Percentiles rank a stretch among this genome's conserved stretches.
These are phyloP conservation scores for Trametes cingulata DNA, from an alignment of 768 basidiomycete genomes.

Conservation along the genomic window DNA sequence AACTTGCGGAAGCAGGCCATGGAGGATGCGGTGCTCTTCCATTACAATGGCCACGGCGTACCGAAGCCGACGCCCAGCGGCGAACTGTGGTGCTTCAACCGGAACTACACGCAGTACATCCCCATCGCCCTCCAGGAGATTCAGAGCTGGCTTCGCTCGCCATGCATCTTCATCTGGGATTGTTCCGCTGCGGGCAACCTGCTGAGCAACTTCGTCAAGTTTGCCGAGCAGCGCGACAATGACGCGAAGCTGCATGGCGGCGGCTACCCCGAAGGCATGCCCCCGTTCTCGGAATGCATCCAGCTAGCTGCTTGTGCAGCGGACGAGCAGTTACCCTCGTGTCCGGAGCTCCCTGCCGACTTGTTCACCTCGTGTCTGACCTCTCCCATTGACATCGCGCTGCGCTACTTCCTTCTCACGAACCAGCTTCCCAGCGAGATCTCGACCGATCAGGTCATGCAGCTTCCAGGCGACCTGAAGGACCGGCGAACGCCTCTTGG, in stretches of 20 bases:
- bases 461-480: slow-evolving; percentile 95
- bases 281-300: slow-evolving; percentile 82
- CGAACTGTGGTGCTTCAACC: slow-evolving; percentile 98
- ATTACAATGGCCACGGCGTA: slow-evolving; percentile 99
- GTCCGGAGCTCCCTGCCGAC: slow-evolving; percentile 96
- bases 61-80: slow-evolving; percentile 94
- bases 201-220: slow-evolving; percentile 82
- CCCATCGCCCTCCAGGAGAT: slow-evolving; percentile 94
- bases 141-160: slow-evolving; percentile 91
- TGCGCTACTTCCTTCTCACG: slow-evolving; percentile 91
- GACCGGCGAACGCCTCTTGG: slow-evolving; percentile 95
- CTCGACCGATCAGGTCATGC: slow-evolving; percentile 88
- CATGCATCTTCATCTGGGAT: slow-evolving; percentile 98
- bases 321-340: slow-evolving; percentile 89
- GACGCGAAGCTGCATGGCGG: slow-evolving; percentile 59
- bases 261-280: slow-evolving; percentile 59
- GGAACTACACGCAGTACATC: slow-evolving; percentile 97
- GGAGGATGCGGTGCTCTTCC: slow-evolving; percentile 91
- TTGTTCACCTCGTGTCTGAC: slow-evolving; percentile 97
- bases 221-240: slow-evolving; percentile 73
- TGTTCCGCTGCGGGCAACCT: slow-evolving; percentile 97
- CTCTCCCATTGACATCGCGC: slow-evolving; percentile 95
- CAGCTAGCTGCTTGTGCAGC: slow-evolving; percentile 95
- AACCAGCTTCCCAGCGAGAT: slow-evolving; percentile 81
- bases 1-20: slow-evolving; percentile 85